These are phyloP conservation scores for Globisporangium paddicum DNA, from an alignment of 352 stramenopile species.

Conservation along the genomic window DNA sequence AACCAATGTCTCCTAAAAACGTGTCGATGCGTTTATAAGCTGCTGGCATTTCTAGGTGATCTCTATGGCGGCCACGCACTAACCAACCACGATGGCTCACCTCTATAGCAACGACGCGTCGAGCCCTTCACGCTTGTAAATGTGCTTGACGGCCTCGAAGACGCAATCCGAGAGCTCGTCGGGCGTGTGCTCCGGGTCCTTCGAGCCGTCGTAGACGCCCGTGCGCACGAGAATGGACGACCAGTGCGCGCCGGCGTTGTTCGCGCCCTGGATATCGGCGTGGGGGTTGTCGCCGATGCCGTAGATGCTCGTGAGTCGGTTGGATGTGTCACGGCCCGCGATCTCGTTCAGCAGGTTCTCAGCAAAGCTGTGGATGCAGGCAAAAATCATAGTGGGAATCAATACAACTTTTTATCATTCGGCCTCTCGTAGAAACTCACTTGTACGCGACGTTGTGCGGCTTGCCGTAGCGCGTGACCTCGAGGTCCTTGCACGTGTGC, in stretches of 20 bases:
- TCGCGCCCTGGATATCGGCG: constrained; percentile 84
- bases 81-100: not conserved
- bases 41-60: not conserved
- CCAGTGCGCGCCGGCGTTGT: constrained; percentile 79
- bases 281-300: constrained; percentile 88
- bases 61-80: not conserved
- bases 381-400: no score
- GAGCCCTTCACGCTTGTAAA: constrained; percentile 59
- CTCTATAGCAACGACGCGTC: constrained; percentile 33
- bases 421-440: constrained; percentile 41
- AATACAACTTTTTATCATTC: no score
- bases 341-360: constrained; percentile 64
- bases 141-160: constrained; percentile 72
- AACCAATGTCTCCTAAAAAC: not conserved
- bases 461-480: constrained; percentile 84
- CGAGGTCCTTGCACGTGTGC: constrained; percentile 48
- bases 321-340: constrained; percentile 27
- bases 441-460: constrained; percentile 81
- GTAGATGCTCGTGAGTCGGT: constrained; percentile 64
- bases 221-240: constrained; percentile 84
- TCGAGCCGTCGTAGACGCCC: constrained; percentile 74
- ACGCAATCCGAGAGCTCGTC: constrained; percentile 63
- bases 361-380: constrained; percentile 61
- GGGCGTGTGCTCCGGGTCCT: constrained; percentile 53
- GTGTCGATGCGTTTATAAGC: no score